Base-by-base conservation (phyloP, 257 asterid genomes). In the Hygrophila difformis region DNA sequence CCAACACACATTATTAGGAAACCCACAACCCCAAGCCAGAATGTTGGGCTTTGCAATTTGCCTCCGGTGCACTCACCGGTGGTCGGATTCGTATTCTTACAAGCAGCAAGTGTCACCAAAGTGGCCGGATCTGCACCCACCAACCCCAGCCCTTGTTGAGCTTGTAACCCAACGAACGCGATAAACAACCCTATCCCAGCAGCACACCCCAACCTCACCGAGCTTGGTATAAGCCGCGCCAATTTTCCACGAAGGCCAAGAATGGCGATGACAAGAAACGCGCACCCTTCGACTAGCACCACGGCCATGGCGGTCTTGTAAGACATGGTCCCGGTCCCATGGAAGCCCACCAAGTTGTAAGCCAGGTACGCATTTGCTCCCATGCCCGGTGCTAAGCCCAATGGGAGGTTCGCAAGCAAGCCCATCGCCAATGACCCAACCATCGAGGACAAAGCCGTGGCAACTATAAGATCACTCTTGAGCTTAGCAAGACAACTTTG, bases 351-450 rank as follows among this genome's bases (percentile, higher is more conserved):
- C 46, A 83, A 36, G 28, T 77, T 70, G 55, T 77, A 83, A 36
- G 88, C 93, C 23, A 79, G 14, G 49, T 72, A 83, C 29, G 87
- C 85, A 40, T 79, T 79, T 2, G 85, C 78, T 8, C 94, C 93
- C 93, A 79, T 79, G 0, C 94, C 93, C 0, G 94, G 94, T 23
- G 88, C 94, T 20, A 83, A 57, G 52, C 83, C 93, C 43, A 83
- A 19, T 0, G 94, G 94, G 34, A 83, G 74, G 47, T 83, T 77
- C 1, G 93, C 94, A 1, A 83, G 45, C 2, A 83, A 23, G 57
- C 94, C 94, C 93, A 83, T 83, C 5, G 78, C 78, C 26, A 79
- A 48, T 37, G 83, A 79, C 1, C 75, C 94, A 12, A 83, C 63
- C 87, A 72, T 74, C 49, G 93, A 68, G n/a, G 92, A 66, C 49